phyloP scores from a whole-genome alignment of 768 basidiomycete genomes.

The Lactifluus volemus region DNA sequence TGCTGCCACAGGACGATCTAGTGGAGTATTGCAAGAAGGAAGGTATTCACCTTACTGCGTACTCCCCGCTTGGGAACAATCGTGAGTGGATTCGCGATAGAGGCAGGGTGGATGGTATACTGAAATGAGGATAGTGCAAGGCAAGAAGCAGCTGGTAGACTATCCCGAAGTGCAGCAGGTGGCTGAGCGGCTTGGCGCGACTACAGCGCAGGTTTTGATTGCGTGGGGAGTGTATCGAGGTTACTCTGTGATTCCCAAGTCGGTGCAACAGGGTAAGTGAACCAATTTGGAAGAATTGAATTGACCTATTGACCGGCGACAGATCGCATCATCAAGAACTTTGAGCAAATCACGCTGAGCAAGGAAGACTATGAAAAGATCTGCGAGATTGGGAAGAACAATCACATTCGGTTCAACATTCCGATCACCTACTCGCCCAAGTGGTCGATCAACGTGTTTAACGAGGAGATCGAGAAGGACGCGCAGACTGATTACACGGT shows the following conservation, averaged over 20 bases:
- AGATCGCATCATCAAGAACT: conserved; percentile 68
- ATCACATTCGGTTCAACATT: conserved; percentile 50
- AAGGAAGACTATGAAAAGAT: conserved; percentile 60
- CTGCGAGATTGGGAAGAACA: conserved; percentile 39
- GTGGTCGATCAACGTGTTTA: conserved; percentile 72
- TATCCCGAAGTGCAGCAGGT: conserved; percentile 51
- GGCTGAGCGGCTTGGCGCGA: conserved; percentile 52
- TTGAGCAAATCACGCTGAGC: conserved; percentile 61
- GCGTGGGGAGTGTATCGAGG: conserved; percentile 74
- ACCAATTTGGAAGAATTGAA: background rate
- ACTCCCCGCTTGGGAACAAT: conserved; percentile 75
- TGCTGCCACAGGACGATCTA: conserved; percentile 67
- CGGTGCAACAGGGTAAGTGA: conserved; percentile 46
- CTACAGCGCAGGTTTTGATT: conserved; percentile 73
- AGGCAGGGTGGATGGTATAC: background rate
- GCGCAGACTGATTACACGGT: background rate
- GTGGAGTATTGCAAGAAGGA: conserved; percentile 59
- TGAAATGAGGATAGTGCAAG: conserved; percentile 35
- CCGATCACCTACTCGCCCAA: conserved; percentile 48
- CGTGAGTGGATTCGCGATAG: conserved; percentile 31
- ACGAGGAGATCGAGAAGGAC: conserved; percentile 45
- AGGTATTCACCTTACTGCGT: conserved; percentile 62
- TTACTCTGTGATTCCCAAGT: conserved; percentile 80
- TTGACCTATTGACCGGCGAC: background rate
- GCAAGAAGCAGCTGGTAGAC: conserved; percentile 60